phyloP scores from a whole-genome alignment of 2,329 filamentous ascomycete species.

The Cladophialophora exuberans region DNA sequence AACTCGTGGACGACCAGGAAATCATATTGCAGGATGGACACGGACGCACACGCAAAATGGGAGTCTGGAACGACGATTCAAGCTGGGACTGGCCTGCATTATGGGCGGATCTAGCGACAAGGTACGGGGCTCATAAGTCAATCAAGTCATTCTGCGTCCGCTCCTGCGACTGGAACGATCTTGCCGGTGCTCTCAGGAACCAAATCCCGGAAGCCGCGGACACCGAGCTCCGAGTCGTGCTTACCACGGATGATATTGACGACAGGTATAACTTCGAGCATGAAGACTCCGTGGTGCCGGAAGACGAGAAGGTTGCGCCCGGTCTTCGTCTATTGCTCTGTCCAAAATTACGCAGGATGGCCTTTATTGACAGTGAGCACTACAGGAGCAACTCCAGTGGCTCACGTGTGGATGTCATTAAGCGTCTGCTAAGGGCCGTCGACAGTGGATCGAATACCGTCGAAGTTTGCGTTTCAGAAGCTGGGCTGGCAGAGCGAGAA shows the following conservation, averaged over 20 bases:
- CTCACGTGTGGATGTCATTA: neutral
- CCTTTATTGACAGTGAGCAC: neutral
- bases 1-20: neutral
- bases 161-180: conserved; percentile 2
- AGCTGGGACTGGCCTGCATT: neutral
- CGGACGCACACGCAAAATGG: neutral
- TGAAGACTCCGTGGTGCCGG: neutral
- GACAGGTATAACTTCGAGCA: neutral
- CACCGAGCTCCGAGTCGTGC: neutral
- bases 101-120: neutral
- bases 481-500: neutral
- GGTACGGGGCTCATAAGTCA: neutral
- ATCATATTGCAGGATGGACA: neutral
- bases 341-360: neutral
- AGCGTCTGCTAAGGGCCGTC: neutral
- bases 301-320: neutral
- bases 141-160: neutral
- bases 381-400: neutral
- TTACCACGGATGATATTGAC: neutral
- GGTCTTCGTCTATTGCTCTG: neutral
- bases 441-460: neutral
- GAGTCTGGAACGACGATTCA: neutral
- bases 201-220: neutral
- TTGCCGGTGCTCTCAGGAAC: neutral
- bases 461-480: neutral